Base-by-base conservation (phyloP, 495 filamentous ascomycete species). In the Penicillium cinerascens region DNA sequence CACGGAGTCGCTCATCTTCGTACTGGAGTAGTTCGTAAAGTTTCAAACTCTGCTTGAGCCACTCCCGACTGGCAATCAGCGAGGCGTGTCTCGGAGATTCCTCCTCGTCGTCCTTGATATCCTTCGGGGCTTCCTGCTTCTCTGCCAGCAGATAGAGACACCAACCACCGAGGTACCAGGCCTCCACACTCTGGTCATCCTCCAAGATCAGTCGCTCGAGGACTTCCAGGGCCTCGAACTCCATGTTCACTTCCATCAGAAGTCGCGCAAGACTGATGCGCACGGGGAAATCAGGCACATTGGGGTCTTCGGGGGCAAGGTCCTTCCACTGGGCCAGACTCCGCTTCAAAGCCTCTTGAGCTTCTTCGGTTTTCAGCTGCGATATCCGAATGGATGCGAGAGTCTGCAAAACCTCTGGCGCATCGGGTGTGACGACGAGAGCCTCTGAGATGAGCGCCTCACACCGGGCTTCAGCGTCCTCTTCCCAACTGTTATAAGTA, bases 81-180 rank as follows among this genome's bases (percentile, higher is more conserved):
- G 71, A 72, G 4, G 70, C 76, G 38, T 68, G 68, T 23, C 69
- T 63, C 40, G 72, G 68, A 15, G 65, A 59, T 33, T 71, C 69
- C 7, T 59, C 46, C 16, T 56, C 38, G 25, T 71, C 55, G 25
- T 71, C 55, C 36, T 60, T 65, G 26, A 52, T 49, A 43, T 70
- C 69, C 49, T 44, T 77, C 42, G 68, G 78, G 70, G 63, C 80
- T 60, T 73, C 52, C 59, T 71, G 63, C 73, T 86, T 90, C 67
- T 88, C 83, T 0, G 88, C 91, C 49, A 87, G 71, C 48, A 93
- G 76, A 62, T 89, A 88, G 51, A 90, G 77, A 49, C 87, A 87
- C 87, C 92, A 99, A 9, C 95, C 95, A 27, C 95, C 92, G 3
- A 97, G 76, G 72, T 99, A 99, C 91, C 91, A 96, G 2, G 87